Conservation (phyloP, 345 rosid genomes). For the Conringia planisiliqua region DNA sequence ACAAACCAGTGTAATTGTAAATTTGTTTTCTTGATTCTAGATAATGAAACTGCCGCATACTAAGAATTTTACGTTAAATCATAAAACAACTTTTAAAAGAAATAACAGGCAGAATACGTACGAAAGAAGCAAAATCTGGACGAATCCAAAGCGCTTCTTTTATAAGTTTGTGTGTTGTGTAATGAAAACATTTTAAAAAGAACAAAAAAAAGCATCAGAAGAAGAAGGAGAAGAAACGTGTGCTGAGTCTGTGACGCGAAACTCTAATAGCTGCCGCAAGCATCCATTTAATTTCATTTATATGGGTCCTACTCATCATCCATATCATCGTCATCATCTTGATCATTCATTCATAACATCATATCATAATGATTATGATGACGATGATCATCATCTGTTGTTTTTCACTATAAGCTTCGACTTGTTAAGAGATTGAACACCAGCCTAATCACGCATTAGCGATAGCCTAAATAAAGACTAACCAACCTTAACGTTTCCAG, state of each 20-base stretch:
- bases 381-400: neutral
- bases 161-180: neutral
- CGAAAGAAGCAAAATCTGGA: slow-evolving; percentile 25
- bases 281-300: neutral
- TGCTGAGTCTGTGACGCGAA: slow-evolving; percentile 6
- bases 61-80: neutral
- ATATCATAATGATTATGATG: neutral
- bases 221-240: slow-evolving; percentile 29
- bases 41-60: neutral
- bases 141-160: slow-evolving; percentile 29
- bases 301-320: slow-evolving; percentile 1
- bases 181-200: neutral
- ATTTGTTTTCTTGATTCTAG: neutral
- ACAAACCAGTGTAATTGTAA: neutral
- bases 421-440: neutral
- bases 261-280: slow-evolving; percentile 5
- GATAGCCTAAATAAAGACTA: neutral
- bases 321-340: neutral
- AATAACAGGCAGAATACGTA: slow-evolving; percentile 10
- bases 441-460: neutral
- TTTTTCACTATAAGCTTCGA: neutral
- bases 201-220: neutral
- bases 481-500: neutral
- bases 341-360: slow-evolving; percentile 16
- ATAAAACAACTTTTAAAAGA: neutral